phyloP scores from a whole-genome alignment of 2,329 filamentous ascomycete species.

The Hysterium pulicare region DNA sequence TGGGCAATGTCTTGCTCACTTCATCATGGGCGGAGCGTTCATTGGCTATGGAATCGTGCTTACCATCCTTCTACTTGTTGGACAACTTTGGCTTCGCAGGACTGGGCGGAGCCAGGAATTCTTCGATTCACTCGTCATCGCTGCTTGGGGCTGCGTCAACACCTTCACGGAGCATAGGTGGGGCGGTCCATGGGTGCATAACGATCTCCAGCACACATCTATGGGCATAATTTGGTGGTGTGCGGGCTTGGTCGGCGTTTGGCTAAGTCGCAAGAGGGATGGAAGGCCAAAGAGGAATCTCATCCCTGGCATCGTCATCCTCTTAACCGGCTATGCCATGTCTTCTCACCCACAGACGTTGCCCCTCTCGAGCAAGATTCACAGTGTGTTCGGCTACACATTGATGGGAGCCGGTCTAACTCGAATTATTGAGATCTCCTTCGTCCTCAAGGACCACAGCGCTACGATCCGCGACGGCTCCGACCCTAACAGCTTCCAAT shows the following conservation, averaged over 20 bases:
- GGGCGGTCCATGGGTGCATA: constrained; percentile 84
- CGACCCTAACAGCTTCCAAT: constrained; percentile 70
- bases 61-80: constrained; percentile 80
- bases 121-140: constrained; percentile 88
- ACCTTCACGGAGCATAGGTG: constrained; percentile 97
- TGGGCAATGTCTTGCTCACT: constrained; percentile 91
- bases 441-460: constrained; percentile 72
- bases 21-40: constrained; percentile 98
- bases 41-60: constrained; percentile 89
- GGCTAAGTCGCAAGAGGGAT: constrained; percentile 80
- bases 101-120: constrained; percentile 92
- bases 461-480: constrained; percentile 64
- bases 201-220: constrained; percentile 96
- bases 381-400: constrained; percentile 88
- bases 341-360: constrained; percentile 83
- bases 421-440: constrained; percentile 86
- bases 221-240: constrained; percentile 99
- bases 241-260: constrained; percentile 85
- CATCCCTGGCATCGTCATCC: constrained; percentile 83
- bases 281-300: constrained; percentile 89
- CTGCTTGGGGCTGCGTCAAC: constrained; percentile 94
- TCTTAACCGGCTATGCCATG: constrained; percentile 95
- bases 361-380: constrained; percentile 80
- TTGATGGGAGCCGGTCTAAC: constrained; percentile 85
- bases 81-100: constrained; percentile 79